Conservation (phyloP, 495 filamentous ascomycete species). For the Penicillium daleae region DNA sequence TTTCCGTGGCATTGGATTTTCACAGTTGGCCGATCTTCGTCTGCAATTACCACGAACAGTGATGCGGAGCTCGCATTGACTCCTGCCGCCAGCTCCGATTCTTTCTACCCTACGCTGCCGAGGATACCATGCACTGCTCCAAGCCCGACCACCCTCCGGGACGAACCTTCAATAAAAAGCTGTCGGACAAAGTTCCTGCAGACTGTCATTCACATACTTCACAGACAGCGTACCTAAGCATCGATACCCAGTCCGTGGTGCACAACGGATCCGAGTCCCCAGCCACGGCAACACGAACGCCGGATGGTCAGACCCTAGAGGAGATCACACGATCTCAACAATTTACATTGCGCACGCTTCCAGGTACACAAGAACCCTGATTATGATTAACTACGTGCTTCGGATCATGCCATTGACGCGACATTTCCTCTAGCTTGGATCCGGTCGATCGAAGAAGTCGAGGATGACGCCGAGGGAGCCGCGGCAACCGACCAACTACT, state of each 20-base stretch:
- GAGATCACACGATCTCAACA: conserved; percentile 18
- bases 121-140: conserved; percentile 25
- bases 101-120: conserved; percentile 10
- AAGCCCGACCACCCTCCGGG: conserved; percentile 17
- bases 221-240: conserved; percentile 21
- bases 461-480: conserved; percentile 36
- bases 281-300: conserved; percentile 22
- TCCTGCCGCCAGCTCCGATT: conserved; percentile 22
- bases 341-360: conserved; percentile 34
- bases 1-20: conserved; percentile 1
- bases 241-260: conserved; percentile 29
- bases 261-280: conserved; percentile 31
- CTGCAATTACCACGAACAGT: conserved; percentile 5
- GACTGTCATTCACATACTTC: conserved; percentile 6
- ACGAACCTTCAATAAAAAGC: conserved; percentile 20
- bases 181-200: conserved; percentile 27
- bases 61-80: conserved; percentile 19
- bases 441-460: conserved; percentile 36
- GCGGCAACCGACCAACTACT: conserved; percentile 40
- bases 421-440: conserved; percentile 39
- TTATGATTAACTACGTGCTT: not conserved
- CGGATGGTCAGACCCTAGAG: conserved; percentile 25
- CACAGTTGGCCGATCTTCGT: not conserved
- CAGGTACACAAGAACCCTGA: conserved; percentile 28
- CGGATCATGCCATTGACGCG: conserved; percentile 15